A percentile compares a stretch with the other conserved stretches of the same genome.
Evolutionary conservation across 192 early-diverging fungal species (phyloP).

Genomic region (Fimicolochytrium jonesii): DNA sequence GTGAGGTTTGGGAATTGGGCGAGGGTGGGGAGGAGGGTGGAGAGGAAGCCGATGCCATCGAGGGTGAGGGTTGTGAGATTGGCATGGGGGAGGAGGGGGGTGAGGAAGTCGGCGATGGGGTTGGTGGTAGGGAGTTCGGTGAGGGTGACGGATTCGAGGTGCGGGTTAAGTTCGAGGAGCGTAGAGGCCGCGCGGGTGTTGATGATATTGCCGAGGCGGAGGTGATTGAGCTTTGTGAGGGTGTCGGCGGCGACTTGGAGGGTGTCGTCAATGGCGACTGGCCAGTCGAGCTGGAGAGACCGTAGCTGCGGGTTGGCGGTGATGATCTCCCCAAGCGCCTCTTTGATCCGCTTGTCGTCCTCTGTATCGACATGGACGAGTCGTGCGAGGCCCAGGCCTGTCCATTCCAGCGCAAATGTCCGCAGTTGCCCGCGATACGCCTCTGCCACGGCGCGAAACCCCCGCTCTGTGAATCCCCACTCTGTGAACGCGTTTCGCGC

Average conservation of each 20-base stretch:
- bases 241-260: background rate
- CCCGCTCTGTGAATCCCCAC: background rate
- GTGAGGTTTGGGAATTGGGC: background rate
- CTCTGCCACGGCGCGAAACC: background rate
- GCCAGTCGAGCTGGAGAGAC: constrained; percentile 11
- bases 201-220: background rate
- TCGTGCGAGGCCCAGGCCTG: background rate
- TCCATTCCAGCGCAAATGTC: constrained; percentile 13
- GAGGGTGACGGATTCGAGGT: background rate
- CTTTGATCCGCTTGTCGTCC: background rate
- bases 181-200: background rate
- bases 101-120: background rate
- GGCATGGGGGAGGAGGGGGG: background rate
- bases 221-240: background rate
- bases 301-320: constrained; percentile 1
- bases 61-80: constrained; percentile 1
- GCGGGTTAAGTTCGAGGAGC: background rate
- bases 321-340: constrained; percentile 1
- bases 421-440: background rate
- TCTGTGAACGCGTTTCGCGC: background rate
- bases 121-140: background rate
- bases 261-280: background rate
- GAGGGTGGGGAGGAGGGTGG: background rate
- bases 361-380: background rate
- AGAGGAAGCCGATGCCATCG: constrained; percentile 14